phyloP scores from a whole-genome alignment of 176 grass and related monocot species.

The Puccinellia tenuiflora region DNA sequence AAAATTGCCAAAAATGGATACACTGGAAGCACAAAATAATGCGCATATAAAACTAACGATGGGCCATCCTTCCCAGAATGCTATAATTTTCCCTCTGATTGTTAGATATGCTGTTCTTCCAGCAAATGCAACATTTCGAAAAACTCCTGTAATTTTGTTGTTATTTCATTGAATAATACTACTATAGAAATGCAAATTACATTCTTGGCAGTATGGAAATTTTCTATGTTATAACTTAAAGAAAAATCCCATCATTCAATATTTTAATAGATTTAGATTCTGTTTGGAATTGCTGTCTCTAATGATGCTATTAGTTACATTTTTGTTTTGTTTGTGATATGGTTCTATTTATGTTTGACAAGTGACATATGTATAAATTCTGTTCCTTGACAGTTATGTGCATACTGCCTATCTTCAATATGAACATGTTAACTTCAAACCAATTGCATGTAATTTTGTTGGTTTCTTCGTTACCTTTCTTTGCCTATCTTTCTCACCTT shows the following conservation, averaged over 20 bases:
- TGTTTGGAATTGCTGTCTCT: background rate
- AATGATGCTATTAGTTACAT: background rate
- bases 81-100: background rate
- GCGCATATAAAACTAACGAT: background rate
- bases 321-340: background rate
- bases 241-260: background rate
- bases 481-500: slow-evolving; percentile 22
- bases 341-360: background rate
- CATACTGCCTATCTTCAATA: background rate
- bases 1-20: background rate
- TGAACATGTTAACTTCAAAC: slow-evolving; percentile 3
- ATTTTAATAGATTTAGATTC: background rate
- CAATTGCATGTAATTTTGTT: background rate
- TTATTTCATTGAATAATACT: slow-evolving; percentile 13
- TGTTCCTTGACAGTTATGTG: background rate
- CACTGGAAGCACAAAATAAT: background rate
- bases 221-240: background rate
- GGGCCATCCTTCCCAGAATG: background rate
- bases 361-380: slow-evolving; percentile 14
- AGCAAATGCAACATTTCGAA: background rate
- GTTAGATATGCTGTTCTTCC: background rate
- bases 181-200: background rate
- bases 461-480: slow-evolving; percentile 7
- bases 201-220: background rate
- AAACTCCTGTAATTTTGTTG: background rate